Conservation (phyloP, 352 stramenopile species). For the Globisporangium apiculatum region DNA sequence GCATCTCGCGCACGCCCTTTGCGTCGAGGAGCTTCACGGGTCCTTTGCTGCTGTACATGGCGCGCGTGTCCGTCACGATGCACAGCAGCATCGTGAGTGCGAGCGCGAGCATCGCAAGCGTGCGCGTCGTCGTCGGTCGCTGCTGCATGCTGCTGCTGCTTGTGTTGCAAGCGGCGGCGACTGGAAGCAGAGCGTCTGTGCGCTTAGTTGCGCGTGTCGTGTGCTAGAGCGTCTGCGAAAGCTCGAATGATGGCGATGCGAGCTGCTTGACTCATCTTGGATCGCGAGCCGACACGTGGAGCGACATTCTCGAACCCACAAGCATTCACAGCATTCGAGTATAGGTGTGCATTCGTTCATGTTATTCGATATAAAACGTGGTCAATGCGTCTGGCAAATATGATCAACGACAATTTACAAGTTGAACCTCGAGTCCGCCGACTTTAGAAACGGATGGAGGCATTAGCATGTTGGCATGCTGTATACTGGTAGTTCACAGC, state of each 20-base stretch:
- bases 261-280: neutral
- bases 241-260: neutral
- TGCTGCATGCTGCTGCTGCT: neutral
- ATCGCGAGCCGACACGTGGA: neutral
- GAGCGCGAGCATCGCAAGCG: conserved; percentile 9
- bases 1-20: conserved; percentile 62
- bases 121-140: conserved; percentile 12
- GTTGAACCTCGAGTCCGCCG: too few species aligned
- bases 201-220: neutral
- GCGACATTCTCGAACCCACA: too few species aligned
- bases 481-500: too few species aligned
- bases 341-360: too few species aligned
- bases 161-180: too few species aligned
- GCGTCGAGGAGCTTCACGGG: conserved; percentile 67
- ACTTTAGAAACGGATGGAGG: too few species aligned
- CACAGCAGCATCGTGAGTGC: conserved; percentile 18
- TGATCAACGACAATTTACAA: too few species aligned
- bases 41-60: conserved; percentile 61
- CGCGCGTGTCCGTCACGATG: conserved; percentile 24
- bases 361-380: too few species aligned
- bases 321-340: too few species aligned
- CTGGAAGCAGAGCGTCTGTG: too few species aligned
- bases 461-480: too few species aligned
- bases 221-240: neutral
- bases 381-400: too few species aligned